Conservation (phyloP, 2,329 filamentous ascomycete genomes). For the Alternaria sp. region DNA sequence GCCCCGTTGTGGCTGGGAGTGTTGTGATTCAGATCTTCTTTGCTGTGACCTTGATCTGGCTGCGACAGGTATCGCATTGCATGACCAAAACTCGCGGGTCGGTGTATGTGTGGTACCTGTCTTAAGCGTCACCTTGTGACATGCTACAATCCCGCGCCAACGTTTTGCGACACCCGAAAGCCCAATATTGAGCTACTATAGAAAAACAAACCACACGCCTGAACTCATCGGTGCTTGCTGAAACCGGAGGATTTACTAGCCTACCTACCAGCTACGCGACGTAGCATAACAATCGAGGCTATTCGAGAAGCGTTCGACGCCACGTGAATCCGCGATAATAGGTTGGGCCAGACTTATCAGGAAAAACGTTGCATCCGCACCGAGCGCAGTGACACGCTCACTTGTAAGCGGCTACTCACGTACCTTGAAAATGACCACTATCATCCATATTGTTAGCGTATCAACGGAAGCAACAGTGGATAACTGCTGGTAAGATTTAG, state of each 20-base stretch:
- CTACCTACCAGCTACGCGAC: background rate
- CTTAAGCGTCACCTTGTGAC: background rate
- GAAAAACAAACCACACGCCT: background rate
- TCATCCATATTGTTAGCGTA: background rate
- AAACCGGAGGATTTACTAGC: background rate
- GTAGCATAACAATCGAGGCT: background rate
- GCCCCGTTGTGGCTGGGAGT: background rate
- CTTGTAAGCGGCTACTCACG: too few relatives aligned
- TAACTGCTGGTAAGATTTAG: accelerated
- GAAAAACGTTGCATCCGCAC: background rate
- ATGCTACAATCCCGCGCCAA: background rate
- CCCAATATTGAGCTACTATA: background rate
- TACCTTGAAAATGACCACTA: background rate
- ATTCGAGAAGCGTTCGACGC: background rate
- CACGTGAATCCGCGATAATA: background rate
- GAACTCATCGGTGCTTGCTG: background rate
- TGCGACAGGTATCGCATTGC: background rate
- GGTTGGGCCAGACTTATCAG: background rate
- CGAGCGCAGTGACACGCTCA: background rate
- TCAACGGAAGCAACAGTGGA: background rate
- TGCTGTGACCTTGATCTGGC: background rate
- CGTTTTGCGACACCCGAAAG: background rate
- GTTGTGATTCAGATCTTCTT: background rate
- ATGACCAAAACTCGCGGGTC: background rate
- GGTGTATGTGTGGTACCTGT: background rate